Conservation (phyloP, 371 early-diverging fungal genomes). For the Conidiobolus incongruus region DNA sequence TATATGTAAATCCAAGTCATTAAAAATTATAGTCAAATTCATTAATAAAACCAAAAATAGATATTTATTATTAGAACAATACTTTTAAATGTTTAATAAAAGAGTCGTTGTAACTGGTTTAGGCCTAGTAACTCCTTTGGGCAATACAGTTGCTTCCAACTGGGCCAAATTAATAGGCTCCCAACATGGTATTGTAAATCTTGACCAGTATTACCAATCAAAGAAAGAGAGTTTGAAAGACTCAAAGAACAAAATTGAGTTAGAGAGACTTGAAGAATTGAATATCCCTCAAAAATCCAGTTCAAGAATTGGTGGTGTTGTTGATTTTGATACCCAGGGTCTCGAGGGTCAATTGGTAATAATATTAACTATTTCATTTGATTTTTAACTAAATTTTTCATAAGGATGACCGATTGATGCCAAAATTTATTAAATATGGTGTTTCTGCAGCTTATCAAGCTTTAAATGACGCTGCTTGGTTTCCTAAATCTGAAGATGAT, state of each 20-base stretch:
- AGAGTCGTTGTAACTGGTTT: conserved; percentile 89
- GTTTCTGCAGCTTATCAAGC: conserved; percentile 71
- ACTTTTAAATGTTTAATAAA: conserved; percentile 11
- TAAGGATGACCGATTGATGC: conserved; percentile 56
- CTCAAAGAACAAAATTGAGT: conserved; percentile 58
- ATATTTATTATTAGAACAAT: too few relatives aligned
- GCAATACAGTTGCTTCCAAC: conserved; percentile 42
- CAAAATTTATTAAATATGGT: conserved; percentile 72
- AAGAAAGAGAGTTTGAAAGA: conserved; percentile 15
- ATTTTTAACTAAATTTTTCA: not conserved
- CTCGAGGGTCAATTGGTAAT: conserved; percentile 25
- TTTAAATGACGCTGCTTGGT: conserved; percentile 56
- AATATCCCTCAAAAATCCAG: not conserved
- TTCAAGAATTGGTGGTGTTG: conserved; percentile 11
- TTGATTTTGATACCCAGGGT: conserved; percentile 35
- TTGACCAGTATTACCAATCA: not conserved
- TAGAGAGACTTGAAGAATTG: conserved; percentile 28
- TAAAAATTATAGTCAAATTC: too few relatives aligned
- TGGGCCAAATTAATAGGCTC: conserved; percentile 37
- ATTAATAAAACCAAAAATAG: too few relatives aligned
- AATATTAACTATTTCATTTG: not conserved
- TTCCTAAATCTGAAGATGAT: conserved; percentile 17
- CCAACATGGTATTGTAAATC: conserved; percentile 11
- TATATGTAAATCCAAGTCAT: too few relatives aligned
- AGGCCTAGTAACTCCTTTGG: conserved; percentile 84